These are phyloP conservation scores for Hyaloperonospora brassicae DNA, from an alignment of 352 stramenopile species.

Conservation along the genomic window DNA sequence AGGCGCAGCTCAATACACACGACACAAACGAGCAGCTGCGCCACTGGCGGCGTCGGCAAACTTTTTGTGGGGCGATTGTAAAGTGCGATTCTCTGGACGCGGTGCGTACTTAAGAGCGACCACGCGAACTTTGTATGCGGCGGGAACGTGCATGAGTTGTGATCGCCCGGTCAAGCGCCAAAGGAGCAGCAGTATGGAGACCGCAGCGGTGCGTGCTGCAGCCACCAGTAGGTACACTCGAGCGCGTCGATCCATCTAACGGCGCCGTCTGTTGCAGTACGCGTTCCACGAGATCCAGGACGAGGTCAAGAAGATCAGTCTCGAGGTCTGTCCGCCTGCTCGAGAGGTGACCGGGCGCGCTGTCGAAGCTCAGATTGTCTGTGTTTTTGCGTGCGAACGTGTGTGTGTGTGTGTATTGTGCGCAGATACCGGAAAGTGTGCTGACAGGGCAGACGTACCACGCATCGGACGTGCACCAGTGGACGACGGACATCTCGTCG, in stretches of 20 bases:
- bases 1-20: conserved; percentile 1
- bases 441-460: conserved; percentile 65
- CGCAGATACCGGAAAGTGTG: conserved; percentile 66
- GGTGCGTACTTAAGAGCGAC: conserved; percentile 19
- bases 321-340: conserved; percentile 41
- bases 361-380: background rate
- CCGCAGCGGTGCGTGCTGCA: conserved; percentile 31
- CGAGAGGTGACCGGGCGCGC: background rate
- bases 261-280: conserved; percentile 36
- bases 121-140: conserved; percentile 12
- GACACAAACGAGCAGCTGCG: too few relatives aligned
- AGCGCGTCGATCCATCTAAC: background rate
- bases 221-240: background rate
- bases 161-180: conserved; percentile 29
- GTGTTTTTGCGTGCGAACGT: background rate
- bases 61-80: too few relatives aligned
- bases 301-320: conserved; percentile 81
- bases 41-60: too few relatives aligned
- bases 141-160: conserved; percentile 19
- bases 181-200: conserved; percentile 53
- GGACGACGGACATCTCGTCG: conserved; percentile 69
- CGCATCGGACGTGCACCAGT: conserved; percentile 69
- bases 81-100: conserved; percentile 6
- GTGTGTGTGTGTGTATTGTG: conserved; percentile 2
- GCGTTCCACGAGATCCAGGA: conserved; percentile 78